phyloP scores from a whole-genome alignment of 805 yeast genomes.

The Barnettozyma salicaria region DNA sequence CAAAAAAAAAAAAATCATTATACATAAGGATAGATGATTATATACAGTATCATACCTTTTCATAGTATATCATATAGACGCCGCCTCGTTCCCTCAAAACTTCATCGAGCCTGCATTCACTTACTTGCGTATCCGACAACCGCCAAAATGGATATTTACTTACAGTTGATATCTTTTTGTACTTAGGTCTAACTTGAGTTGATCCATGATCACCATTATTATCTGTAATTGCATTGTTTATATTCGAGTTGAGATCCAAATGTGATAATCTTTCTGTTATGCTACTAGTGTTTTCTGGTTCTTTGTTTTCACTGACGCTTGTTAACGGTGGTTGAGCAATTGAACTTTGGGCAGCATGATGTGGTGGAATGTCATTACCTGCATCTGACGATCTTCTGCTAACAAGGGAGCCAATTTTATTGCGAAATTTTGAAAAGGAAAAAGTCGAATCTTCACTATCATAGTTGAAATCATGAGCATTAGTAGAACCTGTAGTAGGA shows the following conservation, averaged over 20 bases:
- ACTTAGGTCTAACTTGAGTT: constrained; percentile 5
- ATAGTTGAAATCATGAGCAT: constrained; percentile 13
- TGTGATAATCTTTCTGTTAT: background rate
- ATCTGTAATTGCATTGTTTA: background rate
- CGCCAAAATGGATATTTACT: constrained; percentile 72
- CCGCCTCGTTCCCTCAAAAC: constrained; percentile 65
- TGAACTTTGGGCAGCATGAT: constrained; percentile 8
- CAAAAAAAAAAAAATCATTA: no score
- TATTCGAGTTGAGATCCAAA: background rate
- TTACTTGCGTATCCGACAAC: constrained; percentile 67
- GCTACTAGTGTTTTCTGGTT: constrained; percentile 3
- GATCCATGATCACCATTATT: background rate
- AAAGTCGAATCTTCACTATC: constrained; percentile 19
- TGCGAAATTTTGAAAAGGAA: constrained; percentile 12
- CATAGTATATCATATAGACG: constrained; percentile 85
- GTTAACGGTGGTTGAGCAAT: constrained; percentile 9
- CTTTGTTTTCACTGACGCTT: constrained; percentile 11
- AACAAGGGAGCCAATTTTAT: constrained; percentile 7
- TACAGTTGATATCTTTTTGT: constrained; percentile 51
- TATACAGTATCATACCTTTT: constrained; percentile 31
- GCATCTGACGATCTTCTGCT: constrained; percentile 6
- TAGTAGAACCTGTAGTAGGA: constrained; percentile 17
- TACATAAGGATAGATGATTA: no score
- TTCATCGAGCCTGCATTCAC: constrained; percentile 52
- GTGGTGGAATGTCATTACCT: background rate